Percentiles rank a stretch among this genome's conserved stretches.
Conservation (phyloP, 805 yeast genomes). For the Clavispora carvajalis region DNA sequence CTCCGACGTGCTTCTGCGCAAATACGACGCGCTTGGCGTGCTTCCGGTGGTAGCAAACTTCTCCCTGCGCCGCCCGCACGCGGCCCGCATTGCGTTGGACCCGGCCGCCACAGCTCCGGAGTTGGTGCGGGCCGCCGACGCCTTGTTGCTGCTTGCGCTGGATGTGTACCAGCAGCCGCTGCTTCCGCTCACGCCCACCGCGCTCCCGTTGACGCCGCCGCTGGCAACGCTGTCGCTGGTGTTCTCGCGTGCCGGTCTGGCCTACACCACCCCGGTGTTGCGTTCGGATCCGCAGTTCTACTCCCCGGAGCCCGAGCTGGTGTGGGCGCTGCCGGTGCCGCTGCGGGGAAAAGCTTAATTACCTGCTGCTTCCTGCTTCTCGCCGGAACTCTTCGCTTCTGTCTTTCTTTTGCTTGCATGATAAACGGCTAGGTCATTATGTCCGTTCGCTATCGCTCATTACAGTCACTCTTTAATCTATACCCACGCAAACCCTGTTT, state of each 20-base stretch:
- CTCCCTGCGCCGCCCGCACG: constrained; percentile 12
- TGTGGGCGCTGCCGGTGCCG: constrained; percentile 15
- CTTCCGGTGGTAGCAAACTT: constrained; percentile 40
- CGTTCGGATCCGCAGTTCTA: constrained; percentile 6
- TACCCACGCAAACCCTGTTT: neutral
- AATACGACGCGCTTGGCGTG: constrained; percentile 49
- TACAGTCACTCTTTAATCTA: neutral
- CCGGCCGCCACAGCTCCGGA: constrained; percentile 9
- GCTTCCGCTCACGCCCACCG: constrained; percentile 34
- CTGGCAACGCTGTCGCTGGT: constrained; percentile 37
- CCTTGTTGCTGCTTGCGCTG: constrained; percentile 7
- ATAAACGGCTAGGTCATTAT: neutral
- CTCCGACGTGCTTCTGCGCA: constrained; percentile 48
- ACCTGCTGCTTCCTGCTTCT: too few relatives aligned
- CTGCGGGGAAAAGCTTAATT: neutral
- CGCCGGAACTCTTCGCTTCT: too few relatives aligned
- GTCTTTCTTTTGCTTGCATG: neutral
- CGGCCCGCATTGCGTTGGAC: constrained; percentile 10
- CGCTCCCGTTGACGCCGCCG: constrained; percentile 35
- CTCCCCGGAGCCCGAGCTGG: constrained; percentile 8
- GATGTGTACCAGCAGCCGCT: constrained; percentile 1
- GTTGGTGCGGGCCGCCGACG: constrained; percentile 12
- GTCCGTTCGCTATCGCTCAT: neutral
- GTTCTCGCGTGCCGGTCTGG: constrained; percentile 22
- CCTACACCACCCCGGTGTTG: constrained; percentile 14